Base-by-base conservation (phyloP, 2,329 filamentous ascomycete genomes). In the Fusarium nematophilum region DNA sequence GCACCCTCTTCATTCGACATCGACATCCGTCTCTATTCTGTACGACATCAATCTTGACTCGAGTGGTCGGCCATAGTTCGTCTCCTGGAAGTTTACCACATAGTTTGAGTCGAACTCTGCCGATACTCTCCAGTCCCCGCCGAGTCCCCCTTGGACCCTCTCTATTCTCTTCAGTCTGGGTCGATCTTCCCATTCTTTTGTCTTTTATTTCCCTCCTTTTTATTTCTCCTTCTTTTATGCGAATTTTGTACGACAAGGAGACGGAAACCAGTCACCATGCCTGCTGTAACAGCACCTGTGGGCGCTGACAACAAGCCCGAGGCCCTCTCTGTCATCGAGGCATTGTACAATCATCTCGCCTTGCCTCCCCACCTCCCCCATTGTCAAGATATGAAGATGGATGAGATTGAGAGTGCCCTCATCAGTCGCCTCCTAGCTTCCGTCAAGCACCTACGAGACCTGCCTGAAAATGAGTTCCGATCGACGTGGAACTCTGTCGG, bases 271-370 rank as follows among this genome's bases (percentile, higher is more conserved):
- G 23, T 26, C 15, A 26, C 51, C 9, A 31, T 50, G 15, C 23
- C 38, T 11, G 9, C 15, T 5, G n/a, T 15, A 2, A 18, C 26
- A 29, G 34, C 14, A 23, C 21, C 31, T 11, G 9, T 26, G 31
- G 25, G 31, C 7, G 18, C 44, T 8, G 9, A n/a, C 13, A 30
- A 15, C 14, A 42, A 37, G 5, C 46, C 65, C 26, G 26, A 33
- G 13, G 14, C 23, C 13, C 34, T 59, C 10, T 63, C 50, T 9
- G 18, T 66, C n/a, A 38, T 49, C 8, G 63, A 68, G 5, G 59
- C 62, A 3, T 26, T 70, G 5, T 70, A 64, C 17, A 63, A 70
- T n/a, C 67, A 70, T 14, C 59, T 70, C 7, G 64, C 53, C 2
- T 29, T 70, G 2, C 67, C 67, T 3, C 66, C 60, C 0, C 47